These are phyloP conservation scores for Fusarium sp. DNA, from an alignment of 2,329 filamentous ascomycete species.

Conservation along the genomic window DNA sequence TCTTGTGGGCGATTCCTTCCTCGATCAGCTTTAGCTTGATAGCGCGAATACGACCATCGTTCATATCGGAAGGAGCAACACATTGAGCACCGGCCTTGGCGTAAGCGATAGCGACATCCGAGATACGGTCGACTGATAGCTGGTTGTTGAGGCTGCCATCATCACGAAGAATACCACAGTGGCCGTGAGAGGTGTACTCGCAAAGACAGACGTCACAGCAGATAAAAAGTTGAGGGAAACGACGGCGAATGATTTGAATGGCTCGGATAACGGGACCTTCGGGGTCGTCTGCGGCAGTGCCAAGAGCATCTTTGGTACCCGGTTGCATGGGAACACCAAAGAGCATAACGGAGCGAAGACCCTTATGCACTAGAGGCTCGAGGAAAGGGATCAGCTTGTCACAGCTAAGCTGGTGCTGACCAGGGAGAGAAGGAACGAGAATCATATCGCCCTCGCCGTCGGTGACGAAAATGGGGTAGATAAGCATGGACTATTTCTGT, in stretches of 20 bases:
- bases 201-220: conserved; percentile 95
- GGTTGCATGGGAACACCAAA: conserved; percentile 91
- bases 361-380: conserved; percentile 87
- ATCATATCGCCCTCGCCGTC: conserved; percentile 94
- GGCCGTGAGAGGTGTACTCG: conserved; percentile 98
- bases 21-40: conserved; percentile 99
- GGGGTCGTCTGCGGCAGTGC: conserved; percentile 92
- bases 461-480: conserved; percentile 96
- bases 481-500: conserved; percentile 85
- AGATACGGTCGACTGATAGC: conserved; percentile 92
- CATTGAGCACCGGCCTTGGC: conserved; percentile 96
- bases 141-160: conserved; percentile 94
- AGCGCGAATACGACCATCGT: conserved; percentile 94
- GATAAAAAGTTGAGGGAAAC: conserved; percentile 92
- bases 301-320: conserved; percentile 87
- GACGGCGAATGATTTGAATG: conserved; percentile 84
- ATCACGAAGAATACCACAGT: conserved; percentile 94
- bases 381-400: conserved; percentile 89
- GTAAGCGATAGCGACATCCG: conserved; percentile 97
- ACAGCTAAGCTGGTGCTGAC: conserved; percentile 87
- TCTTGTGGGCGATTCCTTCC: conserved; percentile 89
- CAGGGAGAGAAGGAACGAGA: conserved; percentile 88
- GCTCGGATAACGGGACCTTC: conserved; percentile 89
- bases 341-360: conserved; percentile 90
- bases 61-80: conserved; percentile 98